phyloP scores from a whole-genome alignment of 2,329 filamentous ascomycete genomes.

The Epichloe brachyelytri region DNA sequence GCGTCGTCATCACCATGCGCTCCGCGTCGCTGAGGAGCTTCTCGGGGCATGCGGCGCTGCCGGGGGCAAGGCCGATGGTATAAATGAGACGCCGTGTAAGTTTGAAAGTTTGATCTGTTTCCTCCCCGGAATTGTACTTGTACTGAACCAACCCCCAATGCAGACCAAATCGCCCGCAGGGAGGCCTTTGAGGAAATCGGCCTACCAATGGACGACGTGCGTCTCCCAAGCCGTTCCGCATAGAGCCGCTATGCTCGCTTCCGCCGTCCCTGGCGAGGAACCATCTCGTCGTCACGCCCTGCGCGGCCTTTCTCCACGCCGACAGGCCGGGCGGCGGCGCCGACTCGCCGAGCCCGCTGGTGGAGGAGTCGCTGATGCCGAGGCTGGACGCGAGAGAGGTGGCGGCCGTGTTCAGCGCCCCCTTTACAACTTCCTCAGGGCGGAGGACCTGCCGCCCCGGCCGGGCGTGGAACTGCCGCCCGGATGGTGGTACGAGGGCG shows the following conservation, averaged over 20 bases:
- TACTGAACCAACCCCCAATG: neutral
- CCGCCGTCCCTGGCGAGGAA: slow-evolving; percentile 64
- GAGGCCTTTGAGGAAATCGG: slow-evolving; percentile 93
- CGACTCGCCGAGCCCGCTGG: slow-evolving; percentile 26
- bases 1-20: slow-evolving; percentile 57
- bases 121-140: too few species aligned
- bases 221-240: slow-evolving; percentile 61
- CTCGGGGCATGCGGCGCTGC: slow-evolving; percentile 79
- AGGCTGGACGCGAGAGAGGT: slow-evolving; percentile 81
- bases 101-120: neutral
- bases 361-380: slow-evolving; percentile 63
- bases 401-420: slow-evolving; percentile 83
- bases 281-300: slow-evolving; percentile 61
- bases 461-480: slow-evolving; percentile 26
- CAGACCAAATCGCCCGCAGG: slow-evolving; percentile 71
- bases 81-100: slow-evolving; percentile 48
- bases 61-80: slow-evolving; percentile 56
- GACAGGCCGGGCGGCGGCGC: slow-evolving; percentile 27
- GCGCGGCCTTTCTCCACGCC: slow-evolving; percentile 64
- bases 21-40: slow-evolving; percentile 50
- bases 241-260: slow-evolving; percentile 79
- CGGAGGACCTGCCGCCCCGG: slow-evolving; percentile 39
- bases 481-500: slow-evolving; percentile 72
- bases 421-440: slow-evolving; percentile 71
- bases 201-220: slow-evolving; percentile 56